Evolutionary conservation across 2,329 filamentous ascomycete species (phyloP).

Genomic region (Neonectria faginata): DNA sequence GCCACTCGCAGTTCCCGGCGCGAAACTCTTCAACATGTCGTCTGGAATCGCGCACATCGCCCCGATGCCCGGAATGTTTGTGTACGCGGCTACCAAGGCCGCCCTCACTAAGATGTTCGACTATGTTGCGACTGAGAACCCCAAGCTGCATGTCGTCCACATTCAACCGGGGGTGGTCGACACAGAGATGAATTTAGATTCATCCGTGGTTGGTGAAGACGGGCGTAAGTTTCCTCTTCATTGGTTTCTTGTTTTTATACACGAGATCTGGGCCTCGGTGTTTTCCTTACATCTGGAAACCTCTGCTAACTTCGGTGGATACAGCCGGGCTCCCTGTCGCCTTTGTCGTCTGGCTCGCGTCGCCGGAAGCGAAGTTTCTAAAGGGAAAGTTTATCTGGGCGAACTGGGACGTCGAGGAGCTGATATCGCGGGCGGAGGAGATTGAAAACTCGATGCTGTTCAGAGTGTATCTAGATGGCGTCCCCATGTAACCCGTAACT

Average conservation of each 20-base stretch:
- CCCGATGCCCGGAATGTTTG: slow-evolving; percentile 34
- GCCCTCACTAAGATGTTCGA: slow-evolving; percentile 52
- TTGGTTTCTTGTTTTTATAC: background rate
- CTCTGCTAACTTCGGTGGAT: background rate
- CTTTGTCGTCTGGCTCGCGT: slow-evolving; percentile 37
- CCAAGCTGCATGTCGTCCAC: slow-evolving; percentile 50
- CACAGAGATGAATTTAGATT: slow-evolving; percentile 47
- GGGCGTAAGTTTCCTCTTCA: background rate
- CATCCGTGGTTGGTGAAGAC: background rate
- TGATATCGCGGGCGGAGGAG: slow-evolving; percentile 51
- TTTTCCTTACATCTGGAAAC: background rate
- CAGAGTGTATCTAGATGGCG: background rate
- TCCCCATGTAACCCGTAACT: background rate
- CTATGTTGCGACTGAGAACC: slow-evolving; percentile 51
- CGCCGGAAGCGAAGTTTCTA: slow-evolving; percentile 49
- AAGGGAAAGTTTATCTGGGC: slow-evolving; percentile 48
- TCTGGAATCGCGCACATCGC: slow-evolving; percentile 39
- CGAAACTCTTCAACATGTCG: slow-evolving; percentile 40
- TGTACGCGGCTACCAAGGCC: slow-evolving; percentile 52
- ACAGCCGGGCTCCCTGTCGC: slow-evolving; percentile 36
- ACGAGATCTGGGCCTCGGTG: background rate
- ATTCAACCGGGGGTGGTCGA: slow-evolving; percentile 57
- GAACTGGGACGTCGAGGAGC: slow-evolving; percentile 53
- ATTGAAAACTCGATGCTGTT: slow-evolving; percentile 37
- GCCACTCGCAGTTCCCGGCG: slow-evolving; percentile 22